phyloP scores from a whole-genome alignment of 345 rosid genomes.

The Lepidium sativum region DNA sequence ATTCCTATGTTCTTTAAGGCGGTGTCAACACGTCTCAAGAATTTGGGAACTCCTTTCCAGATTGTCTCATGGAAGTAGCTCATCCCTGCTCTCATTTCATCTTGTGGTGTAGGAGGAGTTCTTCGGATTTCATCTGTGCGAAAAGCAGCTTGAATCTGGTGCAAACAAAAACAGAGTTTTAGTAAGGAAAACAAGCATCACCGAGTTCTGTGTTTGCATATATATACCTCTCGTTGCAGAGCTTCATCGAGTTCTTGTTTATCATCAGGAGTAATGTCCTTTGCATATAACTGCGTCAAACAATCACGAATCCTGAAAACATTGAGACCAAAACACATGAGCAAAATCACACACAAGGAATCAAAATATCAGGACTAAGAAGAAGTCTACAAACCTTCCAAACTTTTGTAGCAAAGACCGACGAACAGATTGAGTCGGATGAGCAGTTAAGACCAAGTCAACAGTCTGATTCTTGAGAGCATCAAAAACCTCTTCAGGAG shows the following conservation, averaged over 20 bases:
- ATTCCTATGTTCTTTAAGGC: conserved; percentile 92
- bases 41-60: conserved; percentile 98
- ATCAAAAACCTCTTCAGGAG: conserved; percentile 86
- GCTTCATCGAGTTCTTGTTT: conserved; percentile 99
- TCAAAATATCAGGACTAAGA: neutral
- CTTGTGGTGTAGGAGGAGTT: conserved; percentile 97
- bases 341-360: neutral
- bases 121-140: conserved; percentile 96
- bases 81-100: conserved; percentile 99
- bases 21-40: conserved; percentile 94
- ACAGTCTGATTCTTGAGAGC: conserved; percentile 96
- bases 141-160: conserved; percentile 97
- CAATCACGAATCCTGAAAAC: conserved; percentile 66
- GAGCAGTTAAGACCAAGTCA: conserved; percentile 94
- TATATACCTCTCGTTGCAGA: conserved; percentile 75
- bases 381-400: conserved; percentile 51
- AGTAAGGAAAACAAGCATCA: neutral
- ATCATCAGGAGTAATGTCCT: conserved; percentile 95
- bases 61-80: conserved; percentile 99
- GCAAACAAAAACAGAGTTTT: neutral
- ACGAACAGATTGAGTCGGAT: conserved; percentile 95
- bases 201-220: neutral
- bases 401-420: conserved; percentile 95
- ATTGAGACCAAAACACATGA: conserved; percentile 5
- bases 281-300: conserved; percentile 85